Conservation (phyloP, 2,329 filamentous ascomycete genomes). For the Cladosporium sphaerospermum region DNA sequence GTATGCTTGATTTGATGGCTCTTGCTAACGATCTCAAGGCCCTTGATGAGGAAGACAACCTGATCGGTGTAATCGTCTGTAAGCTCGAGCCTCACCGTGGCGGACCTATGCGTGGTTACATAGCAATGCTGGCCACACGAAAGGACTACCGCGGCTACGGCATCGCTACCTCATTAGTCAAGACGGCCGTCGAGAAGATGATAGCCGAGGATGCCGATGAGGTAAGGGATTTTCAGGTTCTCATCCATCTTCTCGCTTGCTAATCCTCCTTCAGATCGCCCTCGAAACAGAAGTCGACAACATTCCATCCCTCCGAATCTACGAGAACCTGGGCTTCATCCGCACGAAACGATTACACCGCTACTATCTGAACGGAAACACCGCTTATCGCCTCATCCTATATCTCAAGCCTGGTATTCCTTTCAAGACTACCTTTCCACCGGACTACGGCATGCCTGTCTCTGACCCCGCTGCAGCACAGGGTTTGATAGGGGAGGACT, state of each 20-base stretch:
- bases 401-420: constrained; percentile 61
- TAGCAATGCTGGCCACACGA: constrained; percentile 94
- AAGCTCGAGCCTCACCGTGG: constrained; percentile 88
- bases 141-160: constrained; percentile 74
- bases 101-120: constrained; percentile 85
- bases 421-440: constrained; percentile 31
- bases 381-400: constrained; percentile 81
- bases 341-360: constrained; percentile 87
- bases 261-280: constrained; percentile 54
- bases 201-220: constrained; percentile 77
- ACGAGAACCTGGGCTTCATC: constrained; percentile 86
- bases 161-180: constrained; percentile 81
- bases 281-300: constrained; percentile 96
- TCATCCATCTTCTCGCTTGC: background rate
- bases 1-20: background rate
- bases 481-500: constrained; percentile 21
- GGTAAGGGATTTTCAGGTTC: constrained; percentile 30
- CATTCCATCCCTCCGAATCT: constrained; percentile 79
- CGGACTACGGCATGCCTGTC: constrained; percentile 20
- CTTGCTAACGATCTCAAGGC: constrained; percentile 34
- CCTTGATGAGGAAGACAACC: constrained; percentile 50
- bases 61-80: constrained; percentile 88
- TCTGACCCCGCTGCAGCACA: constrained; percentile 13
- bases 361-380: constrained; percentile 95
- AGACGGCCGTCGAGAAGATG: constrained; percentile 88